These are phyloP conservation scores for Grosmannia huntii DNA, from an alignment of 2,329 filamentous ascomycete species.

Conservation along the genomic window DNA sequence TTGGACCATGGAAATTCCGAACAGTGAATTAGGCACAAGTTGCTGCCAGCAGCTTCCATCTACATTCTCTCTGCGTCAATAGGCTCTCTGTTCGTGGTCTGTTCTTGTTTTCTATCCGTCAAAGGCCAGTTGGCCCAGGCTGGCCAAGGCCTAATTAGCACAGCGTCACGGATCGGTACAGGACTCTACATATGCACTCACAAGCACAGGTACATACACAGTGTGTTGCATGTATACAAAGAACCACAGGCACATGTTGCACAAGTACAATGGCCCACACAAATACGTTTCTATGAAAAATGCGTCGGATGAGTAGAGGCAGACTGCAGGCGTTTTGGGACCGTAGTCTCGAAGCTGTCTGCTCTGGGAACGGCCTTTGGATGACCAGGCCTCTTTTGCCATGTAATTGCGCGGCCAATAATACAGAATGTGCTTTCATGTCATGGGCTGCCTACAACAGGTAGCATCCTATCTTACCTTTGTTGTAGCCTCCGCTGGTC, in stretches of 20 bases:
- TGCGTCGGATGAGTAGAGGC: neutral
- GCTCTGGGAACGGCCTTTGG: no score
- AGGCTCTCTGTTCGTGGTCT: neutral
- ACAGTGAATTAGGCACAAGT: neutral
- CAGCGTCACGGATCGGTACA: neutral
- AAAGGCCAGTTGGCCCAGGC: neutral
- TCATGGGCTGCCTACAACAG: no score
- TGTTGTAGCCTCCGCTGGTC: no score
- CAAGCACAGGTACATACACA: neutral
- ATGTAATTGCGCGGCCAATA: no score
- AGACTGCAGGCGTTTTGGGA: neutral
- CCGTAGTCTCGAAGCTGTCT: neutral
- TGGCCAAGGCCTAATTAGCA: neutral
- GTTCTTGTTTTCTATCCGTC: neutral
- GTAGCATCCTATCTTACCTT: no score
- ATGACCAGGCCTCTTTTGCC: no score
- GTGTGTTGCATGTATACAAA: neutral
- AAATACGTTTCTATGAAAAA: neutral
- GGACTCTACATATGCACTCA: neutral
- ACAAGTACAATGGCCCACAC: neutral
- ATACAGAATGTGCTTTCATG: no score
- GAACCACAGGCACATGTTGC: neutral
- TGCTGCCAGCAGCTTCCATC: neutral
- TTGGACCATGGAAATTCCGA: neutral
- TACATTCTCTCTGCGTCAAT: neutral